Conservation (phyloP, 352 stramenopile genomes). For the Phytophthora litchii region DNA sequence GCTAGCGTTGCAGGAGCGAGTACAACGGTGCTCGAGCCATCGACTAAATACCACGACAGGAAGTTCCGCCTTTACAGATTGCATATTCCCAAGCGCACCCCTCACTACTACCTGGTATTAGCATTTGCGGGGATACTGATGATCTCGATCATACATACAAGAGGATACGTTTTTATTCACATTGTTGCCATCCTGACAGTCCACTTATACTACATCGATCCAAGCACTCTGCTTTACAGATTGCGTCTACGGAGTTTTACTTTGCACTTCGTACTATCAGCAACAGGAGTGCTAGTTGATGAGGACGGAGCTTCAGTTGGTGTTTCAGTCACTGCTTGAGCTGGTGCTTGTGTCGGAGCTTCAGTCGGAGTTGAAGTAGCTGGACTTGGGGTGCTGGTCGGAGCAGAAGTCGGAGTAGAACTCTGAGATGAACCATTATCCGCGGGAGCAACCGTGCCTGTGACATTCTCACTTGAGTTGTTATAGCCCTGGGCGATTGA, state of each 20-base stretch:
- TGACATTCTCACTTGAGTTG: not conserved
- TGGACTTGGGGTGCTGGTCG: not conserved
- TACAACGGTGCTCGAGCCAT: conserved; percentile 9
- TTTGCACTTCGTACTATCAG: conserved; percentile 16
- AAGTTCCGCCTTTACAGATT: conserved; percentile 15
- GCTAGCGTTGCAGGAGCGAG: conserved; percentile 1
- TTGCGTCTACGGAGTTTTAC: conserved; percentile 25
- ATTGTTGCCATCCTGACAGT: not conserved
- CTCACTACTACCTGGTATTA: not conserved
- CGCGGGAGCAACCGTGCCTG: conserved; percentile 7
- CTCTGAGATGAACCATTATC: not conserved
- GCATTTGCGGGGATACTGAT: not conserved
- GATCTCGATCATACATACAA: conserved; percentile 11
- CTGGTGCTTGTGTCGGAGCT: not conserved
- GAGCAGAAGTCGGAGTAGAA: not conserved
- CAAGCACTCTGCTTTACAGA: conserved; percentile 3
- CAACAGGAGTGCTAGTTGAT: not conserved
- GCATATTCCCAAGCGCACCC: not conserved
- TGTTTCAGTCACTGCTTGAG: not conserved
- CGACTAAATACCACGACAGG: not conserved
- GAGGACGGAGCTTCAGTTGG: conserved; percentile 4
- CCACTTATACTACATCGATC: conserved; percentile 13
- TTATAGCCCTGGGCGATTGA: conserved; percentile 1
- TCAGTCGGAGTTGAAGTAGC: not conserved
- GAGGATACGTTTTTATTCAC: conserved; percentile 8